Evolutionary conservation across 371 early-diverging fungal genomes (phyloP).

Genomic region (Mucor irregularis): DNA sequence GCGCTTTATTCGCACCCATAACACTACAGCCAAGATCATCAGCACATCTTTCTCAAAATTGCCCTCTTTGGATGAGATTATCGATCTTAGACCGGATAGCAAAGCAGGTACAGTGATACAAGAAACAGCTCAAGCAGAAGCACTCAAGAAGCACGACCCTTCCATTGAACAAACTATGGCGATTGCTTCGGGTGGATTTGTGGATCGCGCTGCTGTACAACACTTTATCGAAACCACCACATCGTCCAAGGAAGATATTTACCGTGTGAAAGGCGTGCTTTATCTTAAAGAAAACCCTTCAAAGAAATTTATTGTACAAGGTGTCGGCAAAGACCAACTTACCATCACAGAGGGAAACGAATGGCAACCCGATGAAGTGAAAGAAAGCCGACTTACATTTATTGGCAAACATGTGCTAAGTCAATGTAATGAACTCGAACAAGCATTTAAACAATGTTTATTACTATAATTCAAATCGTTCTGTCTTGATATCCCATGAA

Average conservation of each 20-base stretch:
- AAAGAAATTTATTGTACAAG: slow-evolving; percentile 30
- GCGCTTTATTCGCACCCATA: slow-evolving; percentile 17
- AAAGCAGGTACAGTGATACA: not conserved
- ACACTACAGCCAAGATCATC: slow-evolving; percentile 20
- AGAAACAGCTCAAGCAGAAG: slow-evolving; percentile 8
- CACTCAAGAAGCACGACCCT: slow-evolving; percentile 32
- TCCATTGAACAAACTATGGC: slow-evolving; percentile 32
- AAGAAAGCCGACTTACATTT: slow-evolving; percentile 34
- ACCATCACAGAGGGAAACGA: slow-evolving; percentile 12
- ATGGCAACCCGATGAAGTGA: slow-evolving; percentile 25
- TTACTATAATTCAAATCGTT: slow-evolving; percentile 32
- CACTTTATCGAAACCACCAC: slow-evolving; percentile 17
- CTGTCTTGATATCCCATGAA: slow-evolving; percentile 34
- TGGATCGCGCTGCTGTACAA: slow-evolving; percentile 18
- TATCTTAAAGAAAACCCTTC: slow-evolving; percentile 13
- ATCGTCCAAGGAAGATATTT: not conserved
- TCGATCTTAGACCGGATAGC: slow-evolving; percentile 10
- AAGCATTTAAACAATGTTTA: slow-evolving; percentile 11
- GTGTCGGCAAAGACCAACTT: slow-evolving; percentile 26
- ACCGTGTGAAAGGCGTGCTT: slow-evolving; percentile 37
- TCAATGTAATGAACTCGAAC: slow-evolving; percentile 17
- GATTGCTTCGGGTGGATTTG: slow-evolving; percentile 16
- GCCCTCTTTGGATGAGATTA: slow-evolving; percentile 9
- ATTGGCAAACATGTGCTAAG: slow-evolving; percentile 32
- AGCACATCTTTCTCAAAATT: slow-evolving; percentile 23